Evolutionary conservation across 345 rosid genomes (phyloP).

Genomic region (Aquilaria yunnanensis): DNA sequence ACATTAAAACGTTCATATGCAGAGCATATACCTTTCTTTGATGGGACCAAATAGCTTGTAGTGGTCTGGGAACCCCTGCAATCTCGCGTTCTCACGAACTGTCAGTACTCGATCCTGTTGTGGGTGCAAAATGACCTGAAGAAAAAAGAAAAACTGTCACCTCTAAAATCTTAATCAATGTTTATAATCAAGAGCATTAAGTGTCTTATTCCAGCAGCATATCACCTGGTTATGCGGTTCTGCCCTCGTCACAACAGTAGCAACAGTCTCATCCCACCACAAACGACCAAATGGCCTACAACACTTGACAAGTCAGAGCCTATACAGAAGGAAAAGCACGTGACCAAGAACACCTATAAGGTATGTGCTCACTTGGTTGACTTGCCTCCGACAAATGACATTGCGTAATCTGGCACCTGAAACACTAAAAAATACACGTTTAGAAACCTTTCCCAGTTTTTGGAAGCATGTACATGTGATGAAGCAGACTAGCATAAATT

Average conservation of each 20-base stretch:
- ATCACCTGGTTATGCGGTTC: conserved; percentile 76
- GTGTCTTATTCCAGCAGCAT: neutral
- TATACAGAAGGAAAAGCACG: too few relatives aligned
- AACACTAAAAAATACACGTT: neutral
- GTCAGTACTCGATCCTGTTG: conserved; percentile 58
- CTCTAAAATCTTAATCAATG: neutral
- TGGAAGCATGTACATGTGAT: too few relatives aligned
- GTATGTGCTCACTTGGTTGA: conserved; percentile 21
- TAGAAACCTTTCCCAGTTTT: too few relatives aligned
- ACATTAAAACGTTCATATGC: too few relatives aligned
- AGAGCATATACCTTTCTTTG: conserved; percentile 42
- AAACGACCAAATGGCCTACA: conserved; percentile 70
- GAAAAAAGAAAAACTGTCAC: neutral
- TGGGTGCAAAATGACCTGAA: conserved; percentile 60
- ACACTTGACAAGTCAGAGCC: too few relatives aligned
- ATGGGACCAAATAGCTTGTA: conserved; percentile 58
- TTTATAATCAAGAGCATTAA: neutral
- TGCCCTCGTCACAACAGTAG: conserved; percentile 72
- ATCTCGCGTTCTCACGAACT: conserved; percentile 63
- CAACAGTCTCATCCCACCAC: conserved; percentile 89
- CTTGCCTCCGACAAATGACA: conserved; percentile 25
- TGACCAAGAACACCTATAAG: too few relatives aligned
- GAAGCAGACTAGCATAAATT: too few relatives aligned
- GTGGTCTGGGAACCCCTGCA: conserved; percentile 71
- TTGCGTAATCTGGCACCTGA: conserved; percentile 50